Conservation (phyloP, 2,329 filamentous ascomycete species). For the Cladosporium sp. region DNA sequence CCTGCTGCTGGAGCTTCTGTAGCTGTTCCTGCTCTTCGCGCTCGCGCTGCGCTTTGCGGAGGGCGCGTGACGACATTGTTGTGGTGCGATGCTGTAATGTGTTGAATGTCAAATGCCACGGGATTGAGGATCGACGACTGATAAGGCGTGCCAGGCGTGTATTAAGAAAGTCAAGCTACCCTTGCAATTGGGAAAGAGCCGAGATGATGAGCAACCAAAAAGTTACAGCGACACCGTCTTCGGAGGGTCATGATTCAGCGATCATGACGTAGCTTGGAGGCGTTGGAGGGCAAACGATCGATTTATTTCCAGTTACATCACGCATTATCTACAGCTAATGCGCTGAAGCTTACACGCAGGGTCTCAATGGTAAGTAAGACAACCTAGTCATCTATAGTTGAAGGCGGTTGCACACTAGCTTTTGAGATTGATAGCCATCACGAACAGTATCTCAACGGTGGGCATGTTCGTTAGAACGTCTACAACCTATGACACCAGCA, state of each 20-base stretch:
- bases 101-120: no score
- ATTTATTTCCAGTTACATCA: no score
- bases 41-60: conserved; percentile 64
- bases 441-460: no score
- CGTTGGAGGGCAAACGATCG: background rate
- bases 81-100: background rate
- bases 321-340: no score
- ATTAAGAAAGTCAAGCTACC: background rate
- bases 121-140: background rate
- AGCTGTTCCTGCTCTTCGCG: conserved; percentile 58
- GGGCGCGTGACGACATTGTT: conserved; percentile 62
- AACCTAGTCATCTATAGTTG: no score
- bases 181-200: background rate
- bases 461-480: no score
- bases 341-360: no score
- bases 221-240: background rate
- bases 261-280: background rate
- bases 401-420: no score
- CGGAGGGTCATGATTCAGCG: background rate
- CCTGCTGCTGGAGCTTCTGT: conserved; percentile 36
- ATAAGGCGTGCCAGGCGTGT: background rate
- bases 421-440: no score
- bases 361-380: no score
- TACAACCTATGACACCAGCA: no score
- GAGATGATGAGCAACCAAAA: background rate